phyloP scores from a whole-genome alignment of 2,329 filamentous ascomycete species.

The Epichloe uncinata region DNA sequence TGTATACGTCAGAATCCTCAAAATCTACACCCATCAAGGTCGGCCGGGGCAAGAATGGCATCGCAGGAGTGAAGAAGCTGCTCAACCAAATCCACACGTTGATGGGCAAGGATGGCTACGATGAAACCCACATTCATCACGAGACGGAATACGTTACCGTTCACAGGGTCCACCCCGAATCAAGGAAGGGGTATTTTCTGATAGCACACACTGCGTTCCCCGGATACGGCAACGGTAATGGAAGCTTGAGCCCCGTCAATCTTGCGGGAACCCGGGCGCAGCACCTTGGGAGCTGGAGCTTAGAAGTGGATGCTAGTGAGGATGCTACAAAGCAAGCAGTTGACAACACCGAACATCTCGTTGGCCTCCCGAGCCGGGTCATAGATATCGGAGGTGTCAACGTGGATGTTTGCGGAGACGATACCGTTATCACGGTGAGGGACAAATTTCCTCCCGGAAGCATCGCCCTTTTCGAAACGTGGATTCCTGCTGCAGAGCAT shows the following conservation, averaged over 20 bases:
- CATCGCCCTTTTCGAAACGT: constrained; percentile 91
- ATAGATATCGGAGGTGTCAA: constrained; percentile 59
- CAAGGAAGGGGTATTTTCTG: constrained; percentile 84
- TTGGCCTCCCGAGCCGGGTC: constrained; percentile 74
- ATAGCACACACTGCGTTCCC: constrained; percentile 95
- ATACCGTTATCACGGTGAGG: constrained; percentile 68
- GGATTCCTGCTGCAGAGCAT: constrained; percentile 80
- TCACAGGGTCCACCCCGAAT: constrained; percentile 84
- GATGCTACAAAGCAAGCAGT: constrained; percentile 52
- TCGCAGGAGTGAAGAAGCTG: constrained; percentile 80
- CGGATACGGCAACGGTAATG: constrained; percentile 75
- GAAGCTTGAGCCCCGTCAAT: constrained; percentile 63
- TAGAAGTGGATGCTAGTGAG: constrained; percentile 72
- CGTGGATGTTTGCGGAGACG: constrained; percentile 57
- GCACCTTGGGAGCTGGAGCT: constrained; percentile 78
- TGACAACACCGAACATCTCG: constrained; percentile 57
- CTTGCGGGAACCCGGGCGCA: constrained; percentile 75
- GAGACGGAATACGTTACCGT: constrained; percentile 94
- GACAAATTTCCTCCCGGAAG: constrained; percentile 84
- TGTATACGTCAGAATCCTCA: constrained; percentile 70
- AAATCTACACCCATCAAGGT: constrained; percentile 42
- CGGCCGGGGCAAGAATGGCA: constrained; percentile 65
- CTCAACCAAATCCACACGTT: constrained; percentile 88
- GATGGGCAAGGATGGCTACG: constrained; percentile 91
- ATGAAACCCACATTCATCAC: constrained; percentile 93